phyloP scores from a whole-genome alignment of 352 stramenopile genomes.

The Phytopythium aichiense region DNA sequence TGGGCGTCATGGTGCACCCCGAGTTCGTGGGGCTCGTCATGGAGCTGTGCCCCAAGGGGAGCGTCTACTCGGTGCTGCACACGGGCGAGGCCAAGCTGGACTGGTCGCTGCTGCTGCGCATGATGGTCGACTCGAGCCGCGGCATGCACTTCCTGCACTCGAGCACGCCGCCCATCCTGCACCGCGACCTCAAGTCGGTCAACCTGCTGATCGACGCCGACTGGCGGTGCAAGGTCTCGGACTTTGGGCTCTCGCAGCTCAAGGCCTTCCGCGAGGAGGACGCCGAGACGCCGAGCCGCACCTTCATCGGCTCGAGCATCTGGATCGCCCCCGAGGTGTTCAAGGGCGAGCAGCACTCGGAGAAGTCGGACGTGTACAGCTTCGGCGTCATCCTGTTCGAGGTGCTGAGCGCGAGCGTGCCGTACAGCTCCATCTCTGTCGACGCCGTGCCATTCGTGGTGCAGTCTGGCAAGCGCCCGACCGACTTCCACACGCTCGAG shows the following conservation, averaged over 20 bases:
- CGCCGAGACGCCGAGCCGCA: conserved; percentile 25
- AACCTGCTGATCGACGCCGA: conserved; percentile 88
- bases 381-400: conserved; percentile 85
- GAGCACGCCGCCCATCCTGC: conserved; percentile 84
- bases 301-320: conserved; percentile 83
- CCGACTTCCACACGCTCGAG: conserved; percentile 66
- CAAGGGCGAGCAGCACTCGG: conserved; percentile 79
- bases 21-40: conserved; percentile 86
- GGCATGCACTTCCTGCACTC: conserved; percentile 91
- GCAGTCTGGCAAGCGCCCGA: conserved; percentile 71
- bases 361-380: conserved; percentile 89
- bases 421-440: conserved; percentile 75
- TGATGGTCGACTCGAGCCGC: conserved; percentile 84
- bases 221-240: conserved; percentile 88
- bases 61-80: conserved; percentile 82
- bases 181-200: conserved; percentile 88
- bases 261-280: conserved; percentile 67
- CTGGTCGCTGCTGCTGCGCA: conserved; percentile 82
- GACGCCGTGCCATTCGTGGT: conserved; percentile 82
- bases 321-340: conserved; percentile 91
- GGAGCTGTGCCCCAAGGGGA: conserved; percentile 85
- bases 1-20: conserved; percentile 87
- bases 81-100: conserved; percentile 74
- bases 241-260: conserved; percentile 87
- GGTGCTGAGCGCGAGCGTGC: conserved; percentile 50